Evolutionary conservation across 768 basidiomycete species (phyloP).

Genomic region (Hygrophoropsis aurantiaca): DNA sequence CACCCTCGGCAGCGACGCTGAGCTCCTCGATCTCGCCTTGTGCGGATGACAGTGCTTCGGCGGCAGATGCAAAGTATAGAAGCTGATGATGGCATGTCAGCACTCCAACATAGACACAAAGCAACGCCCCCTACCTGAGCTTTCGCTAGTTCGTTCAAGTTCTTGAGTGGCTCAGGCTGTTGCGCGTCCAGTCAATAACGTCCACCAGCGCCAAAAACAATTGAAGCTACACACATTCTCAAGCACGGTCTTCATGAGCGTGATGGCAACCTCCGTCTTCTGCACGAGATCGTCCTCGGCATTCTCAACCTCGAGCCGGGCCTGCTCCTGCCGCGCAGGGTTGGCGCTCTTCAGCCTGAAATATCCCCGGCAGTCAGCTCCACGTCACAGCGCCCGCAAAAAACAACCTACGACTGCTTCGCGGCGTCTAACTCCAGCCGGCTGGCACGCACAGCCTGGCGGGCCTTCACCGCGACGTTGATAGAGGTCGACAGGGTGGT

Average conservation of each 20-base stretch:
- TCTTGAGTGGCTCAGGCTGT: conserved; percentile 94
- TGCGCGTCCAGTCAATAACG: conserved; percentile 3
- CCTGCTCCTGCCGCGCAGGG: conserved; percentile 85
- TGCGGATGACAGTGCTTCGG: conserved; percentile 76
- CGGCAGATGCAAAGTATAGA: conserved; percentile 69
- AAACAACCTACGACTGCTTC: conserved; percentile 69
- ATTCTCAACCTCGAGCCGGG: conserved; percentile 88
- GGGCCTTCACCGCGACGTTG: conserved; percentile 88
- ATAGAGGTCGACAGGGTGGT: conserved; percentile 82
- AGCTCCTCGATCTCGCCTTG: conserved; percentile 95
- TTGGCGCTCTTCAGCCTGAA: conserved; percentile 74
- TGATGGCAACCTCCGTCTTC: conserved; percentile 96
- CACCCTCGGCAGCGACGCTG: conserved; percentile 89
- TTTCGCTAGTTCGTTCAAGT: conserved; percentile 88
- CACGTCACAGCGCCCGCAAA: background rate
- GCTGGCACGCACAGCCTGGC: conserved; percentile 76
- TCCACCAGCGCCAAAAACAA: background rate
- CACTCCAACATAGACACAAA: background rate
- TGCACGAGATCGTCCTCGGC: conserved; percentile 96
- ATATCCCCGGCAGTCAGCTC: conserved; percentile 2
- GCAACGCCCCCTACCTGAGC: conserved; percentile 58
- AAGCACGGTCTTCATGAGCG: conserved; percentile 96
- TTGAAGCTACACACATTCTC: conserved; percentile 75
- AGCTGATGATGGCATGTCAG: conserved; percentile 41
- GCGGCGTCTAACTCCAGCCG: conserved; percentile 89